These are phyloP conservation scores for Pseudozyma flocculosa DNA, from an alignment of 1,284 basidiomycete species.

Conservation along the genomic window DNA sequence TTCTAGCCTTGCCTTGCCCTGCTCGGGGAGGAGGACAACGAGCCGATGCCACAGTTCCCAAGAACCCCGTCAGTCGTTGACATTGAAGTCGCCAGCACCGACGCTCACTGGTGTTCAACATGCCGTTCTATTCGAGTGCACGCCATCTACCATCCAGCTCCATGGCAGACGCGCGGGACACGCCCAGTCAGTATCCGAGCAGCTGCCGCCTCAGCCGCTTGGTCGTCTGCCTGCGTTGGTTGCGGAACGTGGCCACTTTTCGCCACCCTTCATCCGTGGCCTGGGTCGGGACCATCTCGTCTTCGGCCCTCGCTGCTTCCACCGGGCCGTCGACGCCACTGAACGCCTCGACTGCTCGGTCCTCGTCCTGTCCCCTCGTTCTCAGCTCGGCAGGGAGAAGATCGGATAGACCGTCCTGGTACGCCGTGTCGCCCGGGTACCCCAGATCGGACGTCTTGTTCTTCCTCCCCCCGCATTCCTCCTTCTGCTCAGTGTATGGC, in stretches of 20 bases:
- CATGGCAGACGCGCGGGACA: too few relatives aligned
- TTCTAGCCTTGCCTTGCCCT: too few relatives aligned
- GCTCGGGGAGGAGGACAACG: too few relatives aligned
- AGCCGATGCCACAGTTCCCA: too few relatives aligned
- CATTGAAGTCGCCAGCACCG: too few relatives aligned
- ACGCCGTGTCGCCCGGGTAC: slow-evolving; percentile 32
- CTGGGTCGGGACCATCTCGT: slow-evolving; percentile 1
- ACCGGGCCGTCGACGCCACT: too few relatives aligned
- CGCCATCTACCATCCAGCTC: too few relatives aligned
- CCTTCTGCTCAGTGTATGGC: slow-evolving; percentile 8
- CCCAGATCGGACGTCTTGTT: slow-evolving; percentile 19
- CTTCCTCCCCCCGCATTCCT: neutral
- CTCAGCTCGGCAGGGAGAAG: slow-evolving; percentile 9
- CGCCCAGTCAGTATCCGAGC: slow-evolving; percentile 28
- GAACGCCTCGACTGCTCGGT: neutral
- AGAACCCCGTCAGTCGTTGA: too few relatives aligned
- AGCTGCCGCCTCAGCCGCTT: slow-evolving; percentile 13
- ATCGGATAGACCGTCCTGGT: slow-evolving; percentile 34
- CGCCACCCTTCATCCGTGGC: slow-evolving; percentile 19
- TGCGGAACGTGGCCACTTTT: slow-evolving; percentile 12
- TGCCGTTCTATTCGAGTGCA: too few relatives aligned
- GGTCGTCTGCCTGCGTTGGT: slow-evolving; percentile 15
- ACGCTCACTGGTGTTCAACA: too few relatives aligned
- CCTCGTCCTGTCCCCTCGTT: slow-evolving; percentile 2
- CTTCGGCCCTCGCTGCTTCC: neutral